Evolutionary conservation across 768 basidiomycete genomes (phyloP).

Genomic region (Steccherinum ochraceum): DNA sequence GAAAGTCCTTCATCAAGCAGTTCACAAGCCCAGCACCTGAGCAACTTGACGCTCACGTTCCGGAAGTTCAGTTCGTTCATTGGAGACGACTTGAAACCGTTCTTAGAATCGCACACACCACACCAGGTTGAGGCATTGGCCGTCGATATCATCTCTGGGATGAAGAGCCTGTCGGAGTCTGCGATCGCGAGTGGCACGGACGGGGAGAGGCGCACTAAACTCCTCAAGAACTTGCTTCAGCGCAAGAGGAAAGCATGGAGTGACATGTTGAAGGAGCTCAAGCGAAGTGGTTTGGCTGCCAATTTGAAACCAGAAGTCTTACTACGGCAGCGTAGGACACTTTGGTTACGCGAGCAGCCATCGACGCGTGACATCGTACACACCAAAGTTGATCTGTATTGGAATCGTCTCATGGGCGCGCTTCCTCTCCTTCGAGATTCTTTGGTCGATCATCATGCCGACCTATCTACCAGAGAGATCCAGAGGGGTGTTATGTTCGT

Average conservation of each 20-base stretch:
- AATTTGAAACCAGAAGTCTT: slow-evolving; percentile 70
- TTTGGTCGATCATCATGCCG: slow-evolving; percentile 67
- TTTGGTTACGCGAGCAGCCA: slow-evolving; percentile 66
- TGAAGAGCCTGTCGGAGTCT: slow-evolving; percentile 47
- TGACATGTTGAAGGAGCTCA: slow-evolving; percentile 86
- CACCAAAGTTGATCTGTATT: slow-evolving; percentile 52
- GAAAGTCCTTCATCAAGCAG: not conserved
- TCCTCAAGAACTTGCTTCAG: slow-evolving; percentile 63
- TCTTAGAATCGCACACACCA: slow-evolving; percentile 35
- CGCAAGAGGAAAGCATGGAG: slow-evolving; percentile 89
- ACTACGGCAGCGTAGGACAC: slow-evolving; percentile 42
- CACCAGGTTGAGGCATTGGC: slow-evolving; percentile 49
- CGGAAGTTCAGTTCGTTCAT: slow-evolving; percentile 42
- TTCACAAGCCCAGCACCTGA: slow-evolving; percentile 29
- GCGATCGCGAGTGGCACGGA: slow-evolving; percentile 35
- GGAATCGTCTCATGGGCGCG: slow-evolving; percentile 52
- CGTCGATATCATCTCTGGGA: slow-evolving; percentile 55
- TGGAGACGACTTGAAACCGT: slow-evolving; percentile 32
- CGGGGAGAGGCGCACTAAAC: slow-evolving; percentile 51
- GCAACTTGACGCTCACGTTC: slow-evolving; percentile 45
- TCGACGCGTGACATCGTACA: slow-evolving; percentile 20
- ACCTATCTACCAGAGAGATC: slow-evolving; percentile 83
- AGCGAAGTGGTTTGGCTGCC: slow-evolving; percentile 65
- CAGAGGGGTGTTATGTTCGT: slow-evolving; percentile 71
- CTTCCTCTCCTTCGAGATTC: slow-evolving; percentile 62